A percentile compares a stretch with the other conserved stretches of the same genome.
Conservation (phyloP, 164 flowering plant species). For the Dillenia suffruticosa region DNA sequence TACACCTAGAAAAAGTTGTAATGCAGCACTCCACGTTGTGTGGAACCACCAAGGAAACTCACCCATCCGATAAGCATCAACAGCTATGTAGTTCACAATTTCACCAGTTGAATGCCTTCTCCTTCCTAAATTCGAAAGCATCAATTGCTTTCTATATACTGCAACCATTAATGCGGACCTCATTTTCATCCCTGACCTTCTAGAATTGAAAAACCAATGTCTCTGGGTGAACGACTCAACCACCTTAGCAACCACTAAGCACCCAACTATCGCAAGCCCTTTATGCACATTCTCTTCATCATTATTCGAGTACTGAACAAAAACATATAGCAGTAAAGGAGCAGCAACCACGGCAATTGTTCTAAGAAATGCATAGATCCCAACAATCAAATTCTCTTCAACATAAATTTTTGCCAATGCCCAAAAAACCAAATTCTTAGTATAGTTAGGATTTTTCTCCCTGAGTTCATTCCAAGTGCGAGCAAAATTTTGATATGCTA, state of each 20-base stretch:
- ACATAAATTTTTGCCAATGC: constrained; percentile 49
- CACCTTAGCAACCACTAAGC: constrained; percentile 47
- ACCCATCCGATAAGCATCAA: constrained; percentile 86
- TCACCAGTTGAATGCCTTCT: constrained; percentile 76
- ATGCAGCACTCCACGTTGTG: constrained; percentile 33
- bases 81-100: constrained; percentile 78
- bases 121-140: constrained; percentile 63
- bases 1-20: constrained; percentile 53
- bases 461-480: constrained; percentile 35
- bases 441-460: constrained; percentile 13
- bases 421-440: constrained; percentile 28
- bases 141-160: constrained; percentile 59
- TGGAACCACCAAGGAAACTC: constrained; percentile 82
- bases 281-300: constrained; percentile 17
- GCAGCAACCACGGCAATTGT: constrained; percentile 39
- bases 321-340: constrained; percentile 62
- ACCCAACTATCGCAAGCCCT: constrained; percentile 53
- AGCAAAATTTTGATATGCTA: constrained; percentile 46
- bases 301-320: constrained; percentile 43
- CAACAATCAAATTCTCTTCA: constrained; percentile 48
- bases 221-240: constrained; percentile 68
- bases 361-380: constrained; percentile 45
- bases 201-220: constrained; percentile 55
- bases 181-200: constrained; percentile 72
- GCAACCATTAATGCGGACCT: constrained; percentile 82